Base-by-base conservation (phyloP, 2,329 filamentous ascomycete genomes). In the Nigrograna mackinnonii region DNA sequence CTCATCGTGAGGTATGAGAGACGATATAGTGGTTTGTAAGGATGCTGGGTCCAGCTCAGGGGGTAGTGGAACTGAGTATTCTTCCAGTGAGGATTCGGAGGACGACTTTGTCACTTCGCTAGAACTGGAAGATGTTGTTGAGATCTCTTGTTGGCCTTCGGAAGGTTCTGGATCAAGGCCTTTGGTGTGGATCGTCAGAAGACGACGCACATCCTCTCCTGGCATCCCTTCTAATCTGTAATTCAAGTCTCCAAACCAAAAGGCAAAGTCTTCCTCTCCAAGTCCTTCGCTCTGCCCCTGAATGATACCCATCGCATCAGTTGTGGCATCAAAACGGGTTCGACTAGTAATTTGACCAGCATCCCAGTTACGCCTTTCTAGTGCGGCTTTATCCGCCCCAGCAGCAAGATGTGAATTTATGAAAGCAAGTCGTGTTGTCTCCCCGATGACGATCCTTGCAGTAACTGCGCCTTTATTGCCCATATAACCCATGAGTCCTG, bases 161-260 rank as follows among this genome's bases (percentile, higher is more conserved):
- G 47, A 54, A 32, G 37, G 41, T 41, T 19, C 48, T 22, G 22
- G 43, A 30, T 47, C 82, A 49, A 55, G 84, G 84, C 64, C 91
- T 91, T 68, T 91, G 0, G 89, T 87, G 66, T 96, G 92, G 4
- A 96, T 77, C 60, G 86, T 87, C 26, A 99, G 76, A 5, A 97
- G 73, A 35, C 87, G 82, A 22, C 92, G 82, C 35, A 99, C 94
- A 64, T 99, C 94, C 26, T 94, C 87, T 1, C 91, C 91, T 0
- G 92, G 89, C 36, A 97, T 80, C 33, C 86, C 89, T 37, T 95
- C 89, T 1, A 99, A 78, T 22, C 94, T 83, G 62, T 96, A 99
- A 65, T 99, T 99, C 31, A 99, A 77, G 66, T 99, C 94, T 5
- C 94, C 94, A 60, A 96, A 89, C 90, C 92, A 97, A 60, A 99